Percentiles rank a stretch among this genome's conserved stretches.
phyloP scores from a whole-genome alignment of 225 moss, liverwort and hornwort genomes.

The Physcomitrellopsis africana region DNA sequence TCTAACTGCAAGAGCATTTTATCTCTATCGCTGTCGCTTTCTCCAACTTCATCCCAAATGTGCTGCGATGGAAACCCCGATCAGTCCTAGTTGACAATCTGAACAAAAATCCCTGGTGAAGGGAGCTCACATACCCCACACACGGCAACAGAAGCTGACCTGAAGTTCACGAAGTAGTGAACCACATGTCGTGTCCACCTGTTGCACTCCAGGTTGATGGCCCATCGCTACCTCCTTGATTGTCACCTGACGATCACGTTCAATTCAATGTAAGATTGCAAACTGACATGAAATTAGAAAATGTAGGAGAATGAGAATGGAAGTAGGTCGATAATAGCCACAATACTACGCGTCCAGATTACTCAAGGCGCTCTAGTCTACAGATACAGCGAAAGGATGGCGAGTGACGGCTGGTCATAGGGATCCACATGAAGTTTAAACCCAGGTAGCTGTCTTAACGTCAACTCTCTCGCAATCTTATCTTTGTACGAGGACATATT shows the following conservation, averaged over 20 bases:
- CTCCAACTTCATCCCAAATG: constrained; percentile 98
- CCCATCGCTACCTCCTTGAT: constrained; percentile 53
- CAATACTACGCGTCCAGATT: no score
- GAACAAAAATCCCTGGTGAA: background rate
- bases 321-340: no score
- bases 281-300: no score
- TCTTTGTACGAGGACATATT: no score
- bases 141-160: constrained; percentile 33
- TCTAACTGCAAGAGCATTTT: constrained; percentile 93
- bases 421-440: no score
- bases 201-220: constrained; percentile 65
- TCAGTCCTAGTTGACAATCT: background rate
- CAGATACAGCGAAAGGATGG: no score
- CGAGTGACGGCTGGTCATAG: no score
- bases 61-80: constrained; percentile 52
- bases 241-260: constrained; percentile 26
- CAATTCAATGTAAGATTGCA: background rate
- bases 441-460: no score
- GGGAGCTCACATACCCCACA: no score
- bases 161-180: constrained; percentile 92
- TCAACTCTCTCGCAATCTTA: no score
- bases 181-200: constrained; percentile 91
- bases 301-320: no score
- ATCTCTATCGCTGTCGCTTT: constrained; percentile 87
- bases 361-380: no score